Evolutionary conservation across 2,329 filamentous ascomycete genomes (phyloP), one percentile per base, ranked within the genome.

Genomic region (Metarhizium album): DNA sequence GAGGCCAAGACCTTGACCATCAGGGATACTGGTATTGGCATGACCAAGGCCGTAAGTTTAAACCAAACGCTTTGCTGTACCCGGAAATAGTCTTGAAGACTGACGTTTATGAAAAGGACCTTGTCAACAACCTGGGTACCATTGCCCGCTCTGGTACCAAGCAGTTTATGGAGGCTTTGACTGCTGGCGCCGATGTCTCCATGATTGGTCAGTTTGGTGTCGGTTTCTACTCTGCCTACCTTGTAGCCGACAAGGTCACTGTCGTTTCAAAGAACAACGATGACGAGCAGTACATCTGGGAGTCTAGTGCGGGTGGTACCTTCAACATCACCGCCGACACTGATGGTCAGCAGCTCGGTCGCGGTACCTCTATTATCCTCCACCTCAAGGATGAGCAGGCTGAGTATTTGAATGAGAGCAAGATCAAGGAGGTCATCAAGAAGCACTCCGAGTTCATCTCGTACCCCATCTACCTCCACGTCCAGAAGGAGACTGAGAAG

Each of bases 381-480:
- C 88, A 97, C 81, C 81, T 98, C 68, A 98, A 98, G 87, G 93
- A 98, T 64, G 93, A 98, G 83, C 93, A 98, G 82, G 80, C 79
- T 59, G 93, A 97, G 73, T 98, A 95, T 84, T 80, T 97, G 62
- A 94, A 97, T 75, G 93, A 98, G 86, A 81, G 81, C 80, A 93
- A 91, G 82, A 86, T 98, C 81, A 98, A 98, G 87, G 93, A 98
- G 82, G 91, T 98, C 60, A 90, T 98, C 81, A 97, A 97, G 90
- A 98, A 98, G 88, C 93, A 98, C 87, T 97, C 93, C 70, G 93
- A 98, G 80, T 98, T 98, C 83, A 98, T 98, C 80, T 97, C 93
- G 48, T 98, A 98, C 83, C 93, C 93, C 69, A 98, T 98, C 86
- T 98, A 96, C 83, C 91, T 98, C 62, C 93, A 98, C 79, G 90